Evolutionary conservation across 495 filamentous ascomycete species (phyloP).

Genomic region (Annulohypoxylon bovei): DNA sequence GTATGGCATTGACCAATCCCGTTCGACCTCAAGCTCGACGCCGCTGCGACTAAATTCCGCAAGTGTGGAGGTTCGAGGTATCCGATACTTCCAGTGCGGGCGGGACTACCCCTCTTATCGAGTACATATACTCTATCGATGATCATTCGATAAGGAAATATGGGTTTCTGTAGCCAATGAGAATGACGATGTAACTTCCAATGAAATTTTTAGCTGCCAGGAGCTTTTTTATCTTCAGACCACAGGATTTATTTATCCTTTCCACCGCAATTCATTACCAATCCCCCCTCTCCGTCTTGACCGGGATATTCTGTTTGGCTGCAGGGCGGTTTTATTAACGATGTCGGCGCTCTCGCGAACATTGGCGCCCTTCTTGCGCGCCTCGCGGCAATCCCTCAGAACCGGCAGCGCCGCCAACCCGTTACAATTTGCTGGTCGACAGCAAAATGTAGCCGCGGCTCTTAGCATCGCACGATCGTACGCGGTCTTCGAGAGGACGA

Average conservation of each 20-base stretch:
- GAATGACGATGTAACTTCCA: conserved; percentile 11
- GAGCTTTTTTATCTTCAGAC: conserved; percentile 34
- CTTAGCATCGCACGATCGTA: conserved; percentile 75
- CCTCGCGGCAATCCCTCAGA: conserved; percentile 70
- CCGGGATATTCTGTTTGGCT: conserved; percentile 43
- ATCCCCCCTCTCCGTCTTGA: conserved; percentile 40
- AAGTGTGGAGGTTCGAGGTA: background rate
- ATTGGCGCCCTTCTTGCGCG: conserved; percentile 73
- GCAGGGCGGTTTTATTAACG: conserved; percentile 49
- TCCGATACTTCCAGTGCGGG: conserved; percentile 3
- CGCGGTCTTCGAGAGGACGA: conserved; percentile 84
- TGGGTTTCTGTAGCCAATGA: conserved; percentile 16
- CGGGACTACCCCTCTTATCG: background rate
- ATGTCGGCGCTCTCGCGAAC: conserved; percentile 75
- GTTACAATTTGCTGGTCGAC: conserved; percentile 66
- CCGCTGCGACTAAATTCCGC: conserved; percentile 15
- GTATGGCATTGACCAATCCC: conserved; percentile 18
- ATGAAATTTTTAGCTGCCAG: conserved; percentile 46
- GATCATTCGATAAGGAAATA: conserved; percentile 19
- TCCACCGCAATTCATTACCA: conserved; percentile 16
- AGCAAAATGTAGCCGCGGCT: conserved; percentile 72
- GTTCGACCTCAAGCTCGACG: background rate
- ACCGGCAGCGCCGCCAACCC: conserved; percentile 70
- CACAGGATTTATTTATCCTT: background rate
- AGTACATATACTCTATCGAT: conserved; percentile 4